phyloP scores from a whole-genome alignment of 257 asterid genomes.

The Apocynum venetum region DNA sequence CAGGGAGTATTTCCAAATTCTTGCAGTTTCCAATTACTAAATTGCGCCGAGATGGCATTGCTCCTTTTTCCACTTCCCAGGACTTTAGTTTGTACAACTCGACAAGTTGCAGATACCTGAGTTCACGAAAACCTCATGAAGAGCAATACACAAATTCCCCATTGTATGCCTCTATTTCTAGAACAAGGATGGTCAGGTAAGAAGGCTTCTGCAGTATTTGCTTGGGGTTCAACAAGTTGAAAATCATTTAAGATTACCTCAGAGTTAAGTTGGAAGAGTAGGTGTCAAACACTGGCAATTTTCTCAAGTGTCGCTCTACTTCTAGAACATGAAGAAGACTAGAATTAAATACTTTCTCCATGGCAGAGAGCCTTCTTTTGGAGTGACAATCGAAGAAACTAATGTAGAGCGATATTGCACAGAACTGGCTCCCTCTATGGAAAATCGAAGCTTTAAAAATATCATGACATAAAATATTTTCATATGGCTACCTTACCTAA shows the following conservation, averaged over 20 bases:
- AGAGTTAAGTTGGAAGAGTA: not conserved
- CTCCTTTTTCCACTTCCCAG: constrained; percentile 7
- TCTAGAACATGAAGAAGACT: constrained; percentile 5
- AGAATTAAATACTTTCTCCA: constrained; percentile 11
- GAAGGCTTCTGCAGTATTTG: constrained; percentile 11
- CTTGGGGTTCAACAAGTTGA: constrained; percentile 18
- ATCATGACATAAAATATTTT: no score
- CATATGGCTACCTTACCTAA: no score
- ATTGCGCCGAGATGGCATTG: constrained; percentile 26
- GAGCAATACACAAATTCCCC: constrained; percentile 14
- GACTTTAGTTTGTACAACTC: constrained; percentile 14
- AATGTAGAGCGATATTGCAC: constrained; percentile 4
- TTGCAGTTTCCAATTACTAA: constrained; percentile 16
- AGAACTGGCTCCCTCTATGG: not conserved
- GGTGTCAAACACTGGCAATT: not conserved
- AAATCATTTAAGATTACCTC: constrained; percentile 15
- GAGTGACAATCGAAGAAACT: constrained; percentile 20
- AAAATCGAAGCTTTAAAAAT: no score
- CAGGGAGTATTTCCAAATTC: constrained; percentile 8
- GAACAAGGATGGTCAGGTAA: constrained; percentile 16
- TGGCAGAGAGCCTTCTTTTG: not conserved
- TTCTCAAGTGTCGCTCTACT: constrained; percentile 18
- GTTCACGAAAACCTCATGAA: constrained; percentile 12
- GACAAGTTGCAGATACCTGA: constrained; percentile 19
- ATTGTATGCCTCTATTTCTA: constrained; percentile 16